These are phyloP conservation scores for Penicillium sp. DNA, from an alignment of 2,329 filamentous ascomycete species.

Conservation along the genomic window DNA sequence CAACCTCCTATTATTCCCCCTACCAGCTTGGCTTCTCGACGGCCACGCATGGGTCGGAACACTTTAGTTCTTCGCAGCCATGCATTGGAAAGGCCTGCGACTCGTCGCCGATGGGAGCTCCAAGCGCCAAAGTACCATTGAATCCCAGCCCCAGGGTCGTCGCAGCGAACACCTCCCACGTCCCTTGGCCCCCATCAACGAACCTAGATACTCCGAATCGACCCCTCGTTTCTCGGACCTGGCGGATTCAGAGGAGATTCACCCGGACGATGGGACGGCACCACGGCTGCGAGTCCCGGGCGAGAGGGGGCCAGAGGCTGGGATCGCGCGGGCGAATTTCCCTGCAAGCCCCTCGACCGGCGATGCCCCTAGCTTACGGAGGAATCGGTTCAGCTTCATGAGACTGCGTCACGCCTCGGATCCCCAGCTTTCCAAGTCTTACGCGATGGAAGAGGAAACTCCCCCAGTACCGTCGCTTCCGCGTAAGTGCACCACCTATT, in stretches of 20 bases:
- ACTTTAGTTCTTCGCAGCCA: conserved; percentile 36
- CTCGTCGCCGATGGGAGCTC: conserved; percentile 43
- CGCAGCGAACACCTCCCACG: conserved; percentile 48
- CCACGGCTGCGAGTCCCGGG: conserved; percentile 21
- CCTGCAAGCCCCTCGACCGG: conserved; percentile 25
- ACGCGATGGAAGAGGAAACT: conserved; percentile 65
- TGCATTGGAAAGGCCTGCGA: conserved; percentile 51
- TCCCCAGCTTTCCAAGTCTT: conserved; percentile 80
- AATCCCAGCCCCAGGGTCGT: conserved; percentile 38
- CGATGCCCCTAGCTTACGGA: conserved; percentile 37
- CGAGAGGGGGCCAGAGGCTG: conserved; percentile 25
- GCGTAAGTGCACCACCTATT: conserved; percentile 39
- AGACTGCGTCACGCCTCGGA: conserved; percentile 92
- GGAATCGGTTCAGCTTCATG: conserved; percentile 69
- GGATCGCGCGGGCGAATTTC: conserved; percentile 25
- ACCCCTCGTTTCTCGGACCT: conserved; percentile 36
- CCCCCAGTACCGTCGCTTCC: conserved; percentile 49
- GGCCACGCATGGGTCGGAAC: conserved; percentile 29
- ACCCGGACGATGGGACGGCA: conserved; percentile 24
- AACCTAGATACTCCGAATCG: conserved; percentile 45
- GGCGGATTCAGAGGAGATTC: conserved; percentile 14
- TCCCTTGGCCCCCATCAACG: conserved; percentile 37
- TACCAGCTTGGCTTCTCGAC: background rate
- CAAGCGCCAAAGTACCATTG: conserved; percentile 43
- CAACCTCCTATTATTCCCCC: background rate